Base-by-base conservation (phyloP, 345 rosid genomes). In the Eutrema japonicum region DNA sequence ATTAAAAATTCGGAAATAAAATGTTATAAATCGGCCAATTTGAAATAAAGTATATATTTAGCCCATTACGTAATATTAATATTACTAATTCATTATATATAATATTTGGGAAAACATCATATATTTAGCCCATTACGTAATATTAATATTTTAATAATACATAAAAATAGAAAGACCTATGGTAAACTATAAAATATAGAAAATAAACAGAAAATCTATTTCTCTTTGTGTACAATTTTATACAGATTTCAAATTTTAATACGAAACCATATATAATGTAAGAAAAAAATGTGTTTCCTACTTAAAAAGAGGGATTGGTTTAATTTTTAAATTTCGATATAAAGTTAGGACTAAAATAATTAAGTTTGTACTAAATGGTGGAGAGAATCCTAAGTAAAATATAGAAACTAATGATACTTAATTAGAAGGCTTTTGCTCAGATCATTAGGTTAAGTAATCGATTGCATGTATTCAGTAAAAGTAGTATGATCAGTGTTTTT, bases 381-480 rank as follows among this genome's bases (percentile, higher is more conserved):
- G 41, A 77, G 36, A 71, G 80, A 70, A 77, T 77, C 76, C 77
- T 42, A 64, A 48, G 67, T 40, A 40, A 62, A 37, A 29, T 26
- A 55, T 62, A 46, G 42, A 69, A 76, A 53, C 13, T 10, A 68
- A 47, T 76, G 65, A 46, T 69, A 69, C 29, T 53, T 53, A 29
- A 14, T 27, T 45, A 52, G 51, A 55, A 53, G 32, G 35, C 61
- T 71, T 77, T 77, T 57, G 61, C 53, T 32, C 10, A 75, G 6
- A 58, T 66, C 14, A 61, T 64, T 64, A 64, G 62, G 72, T 41
- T 49, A 48, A 70, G 66, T 64, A 63, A 70, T 77, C 53, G 67
- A 77, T 57, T 71, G 76, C 76, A 77, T 18, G 26, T 41, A 30
- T 56, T 65, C 48, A 42, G 64, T 65, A 71, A 77, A 77, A 71